Evolutionary conservation across 1,284 basidiomycete genomes (phyloP), one percentile per base, ranked within the genome.

Genomic region (Rhodotorula sp.): DNA sequence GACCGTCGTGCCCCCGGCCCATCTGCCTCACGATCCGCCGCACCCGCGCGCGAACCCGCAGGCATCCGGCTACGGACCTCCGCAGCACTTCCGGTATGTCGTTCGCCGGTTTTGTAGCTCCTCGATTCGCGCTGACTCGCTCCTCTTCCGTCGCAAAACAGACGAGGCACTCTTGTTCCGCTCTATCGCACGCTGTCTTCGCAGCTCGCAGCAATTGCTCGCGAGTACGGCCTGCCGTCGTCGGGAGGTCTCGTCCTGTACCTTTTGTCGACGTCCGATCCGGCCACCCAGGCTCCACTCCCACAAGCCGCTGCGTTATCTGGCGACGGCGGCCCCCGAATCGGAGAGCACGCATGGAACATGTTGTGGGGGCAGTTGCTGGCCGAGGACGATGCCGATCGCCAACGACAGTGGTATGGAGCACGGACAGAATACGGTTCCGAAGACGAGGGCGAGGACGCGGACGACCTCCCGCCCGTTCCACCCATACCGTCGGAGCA

Each of bases 311-410:
- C 69, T 16, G 64, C 71, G 3, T 55, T 75, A 28, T 86, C 87
- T 67, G 88, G 87, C 45, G 87, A 87, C 70, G 88, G 87, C 48
- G 90, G 91, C 21, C 81, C 81, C 15, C 83, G 90, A 58, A 83
- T 93, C 57, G 89, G 90, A 49, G 91, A 93, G 70, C 89, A 90
- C 52, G 88, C 91, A 57, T 93, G 91, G 91, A 87, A 85, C 77
- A 86, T 89, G 78, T 83, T 93, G 45, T 93, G 91, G 91, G 82
- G 83, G 50, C 86, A 88, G 61, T 87, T 91, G 16, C 79, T 89
- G 50, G 86, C 84, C 70, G 84, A 84, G 26, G 91, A 92, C 79
- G 85, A 85, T 62, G 52, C 52, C 38, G 87, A 90, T 34, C 85
- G 88, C 38, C 15, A 45, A n/a, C 50, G 38, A 38, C 34, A 28